Conservation (phyloP, 495 filamentous ascomycete species). For the Aspergillus wentii region DNA sequence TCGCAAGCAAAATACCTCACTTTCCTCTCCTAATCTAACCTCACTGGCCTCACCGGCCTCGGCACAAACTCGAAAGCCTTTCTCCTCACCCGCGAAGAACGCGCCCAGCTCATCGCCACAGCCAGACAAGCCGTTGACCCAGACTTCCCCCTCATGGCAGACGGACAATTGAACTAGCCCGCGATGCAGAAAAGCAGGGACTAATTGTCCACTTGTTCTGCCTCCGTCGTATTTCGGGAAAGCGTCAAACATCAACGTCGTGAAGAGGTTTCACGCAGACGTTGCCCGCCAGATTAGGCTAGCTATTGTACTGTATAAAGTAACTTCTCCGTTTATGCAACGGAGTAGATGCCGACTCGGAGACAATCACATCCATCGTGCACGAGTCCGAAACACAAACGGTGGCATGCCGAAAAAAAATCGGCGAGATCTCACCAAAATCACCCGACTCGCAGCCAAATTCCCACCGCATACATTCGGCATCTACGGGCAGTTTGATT, state of each 20-base stretch:
- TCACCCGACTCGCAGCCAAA: constrained; percentile 50
- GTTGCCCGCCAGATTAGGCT: constrained; percentile 68
- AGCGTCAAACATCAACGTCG: constrained; percentile 41
- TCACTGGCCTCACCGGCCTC: constrained; percentile 55
- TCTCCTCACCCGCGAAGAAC: constrained; percentile 58
- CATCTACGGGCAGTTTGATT: constrained; percentile 66
- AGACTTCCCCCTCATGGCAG: constrained; percentile 56
- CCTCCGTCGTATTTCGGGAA: constrained; percentile 69
- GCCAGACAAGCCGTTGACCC: constrained; percentile 50
- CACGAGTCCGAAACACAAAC: constrained; percentile 35
- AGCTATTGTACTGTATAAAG: constrained; percentile 75
- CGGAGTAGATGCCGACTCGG: constrained; percentile 63
- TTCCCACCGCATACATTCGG: constrained; percentile 53
- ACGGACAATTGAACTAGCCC: constrained; percentile 47
- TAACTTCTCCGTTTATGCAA: constrained; percentile 77
- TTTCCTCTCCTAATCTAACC: constrained; percentile 49
- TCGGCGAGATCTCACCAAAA: too few species aligned
- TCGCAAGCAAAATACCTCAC: constrained; percentile 49
- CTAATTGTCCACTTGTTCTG: constrained; percentile 68
- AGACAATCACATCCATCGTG: constrained; percentile 49
- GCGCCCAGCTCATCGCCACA: constrained; percentile 41
- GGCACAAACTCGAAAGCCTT: constrained; percentile 66
- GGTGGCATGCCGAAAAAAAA: too few species aligned
- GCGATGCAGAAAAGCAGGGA: constrained; percentile 56
- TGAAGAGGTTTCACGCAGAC: constrained; percentile 60